Evolutionary conservation across 495 filamentous ascomycete species (phyloP).

Genomic region (Friedmanniomyces simplex): DNA sequence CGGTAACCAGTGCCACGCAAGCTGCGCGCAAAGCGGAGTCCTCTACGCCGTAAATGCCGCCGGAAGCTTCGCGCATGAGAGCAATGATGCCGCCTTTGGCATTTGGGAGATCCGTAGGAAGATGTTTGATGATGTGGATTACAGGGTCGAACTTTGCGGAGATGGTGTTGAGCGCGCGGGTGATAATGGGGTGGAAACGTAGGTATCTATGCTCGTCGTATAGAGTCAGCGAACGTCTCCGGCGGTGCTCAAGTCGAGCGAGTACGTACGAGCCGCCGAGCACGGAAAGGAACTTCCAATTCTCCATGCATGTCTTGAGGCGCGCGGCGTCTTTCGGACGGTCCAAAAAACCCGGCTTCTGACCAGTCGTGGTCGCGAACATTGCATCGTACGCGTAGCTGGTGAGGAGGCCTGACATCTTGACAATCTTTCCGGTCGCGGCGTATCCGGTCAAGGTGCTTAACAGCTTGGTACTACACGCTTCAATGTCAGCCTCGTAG

Average conservation of each 20-base stretch:
- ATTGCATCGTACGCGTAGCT: constrained; percentile 3
- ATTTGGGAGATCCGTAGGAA: not conserved
- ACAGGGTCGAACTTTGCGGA: not conserved
- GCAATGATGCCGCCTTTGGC: not conserved
- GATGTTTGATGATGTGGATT: not conserved
- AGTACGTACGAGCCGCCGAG: constrained; percentile 1
- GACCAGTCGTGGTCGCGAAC: constrained; percentile 3
- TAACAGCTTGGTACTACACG: not conserved
- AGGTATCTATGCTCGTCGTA: too few relatives aligned
- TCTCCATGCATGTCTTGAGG: not conserved
- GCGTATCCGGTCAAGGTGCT: not conserved
- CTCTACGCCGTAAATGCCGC: not conserved
- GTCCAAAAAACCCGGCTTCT: not conserved
- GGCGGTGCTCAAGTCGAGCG: too few relatives aligned
- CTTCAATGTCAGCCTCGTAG: not conserved
- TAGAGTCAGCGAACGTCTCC: too few relatives aligned
- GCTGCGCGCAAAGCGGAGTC: not conserved
- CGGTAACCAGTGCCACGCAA: not conserved
- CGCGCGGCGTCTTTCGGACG: not conserved
- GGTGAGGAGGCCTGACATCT: not conserved
- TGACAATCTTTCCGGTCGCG: not conserved
- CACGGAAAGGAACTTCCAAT: constrained; percentile 5
- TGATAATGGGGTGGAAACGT: constrained; percentile 1
- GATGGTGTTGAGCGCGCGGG: not conserved
- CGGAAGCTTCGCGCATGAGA: not conserved